These are phyloP conservation scores for Corymbia maculata DNA, from an alignment of 345 rosid genomes.

Conservation along the genomic window DNA sequence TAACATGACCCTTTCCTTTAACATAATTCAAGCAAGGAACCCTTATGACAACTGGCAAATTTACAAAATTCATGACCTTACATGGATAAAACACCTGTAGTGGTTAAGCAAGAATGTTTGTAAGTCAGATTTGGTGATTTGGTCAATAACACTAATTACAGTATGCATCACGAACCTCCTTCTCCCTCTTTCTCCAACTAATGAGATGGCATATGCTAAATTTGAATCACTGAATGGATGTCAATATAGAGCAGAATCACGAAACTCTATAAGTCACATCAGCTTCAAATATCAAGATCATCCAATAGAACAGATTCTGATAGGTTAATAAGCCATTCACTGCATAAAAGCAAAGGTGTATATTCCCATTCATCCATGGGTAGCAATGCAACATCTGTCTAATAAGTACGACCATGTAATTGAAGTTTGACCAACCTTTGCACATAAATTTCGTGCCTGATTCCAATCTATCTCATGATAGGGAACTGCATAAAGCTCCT, in stretches of 20 bases:
- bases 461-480: slow-evolving; percentile 92
- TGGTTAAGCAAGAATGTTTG: not conserved
- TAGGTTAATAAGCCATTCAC: not conserved
- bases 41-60: not conserved
- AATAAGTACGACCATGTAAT: not conserved
- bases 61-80: not conserved
- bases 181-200: not conserved
- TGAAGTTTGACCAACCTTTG: slow-evolving; percentile 56
- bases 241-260: not conserved
- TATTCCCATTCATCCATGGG: not conserved
- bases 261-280: not conserved
- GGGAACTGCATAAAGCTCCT: slow-evolving; percentile 71
- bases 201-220: not conserved
- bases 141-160: not conserved
- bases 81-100: not conserved
- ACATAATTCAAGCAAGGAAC: not conserved
- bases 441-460: slow-evolving; percentile 74
- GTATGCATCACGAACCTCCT: not conserved
- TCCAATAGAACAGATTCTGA: not conserved
- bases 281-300: not conserved
- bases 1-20: not conserved
- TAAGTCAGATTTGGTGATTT: not conserved
- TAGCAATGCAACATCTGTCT: not conserved
- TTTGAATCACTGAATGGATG: not conserved
- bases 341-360: not conserved